Percentiles rank a stretch among this genome's conserved stretches.
These are phyloP conservation scores for Ogataea parapolymorpha DNA, from an alignment of 805 yeast genomes.

Conservation along the genomic window DNA sequence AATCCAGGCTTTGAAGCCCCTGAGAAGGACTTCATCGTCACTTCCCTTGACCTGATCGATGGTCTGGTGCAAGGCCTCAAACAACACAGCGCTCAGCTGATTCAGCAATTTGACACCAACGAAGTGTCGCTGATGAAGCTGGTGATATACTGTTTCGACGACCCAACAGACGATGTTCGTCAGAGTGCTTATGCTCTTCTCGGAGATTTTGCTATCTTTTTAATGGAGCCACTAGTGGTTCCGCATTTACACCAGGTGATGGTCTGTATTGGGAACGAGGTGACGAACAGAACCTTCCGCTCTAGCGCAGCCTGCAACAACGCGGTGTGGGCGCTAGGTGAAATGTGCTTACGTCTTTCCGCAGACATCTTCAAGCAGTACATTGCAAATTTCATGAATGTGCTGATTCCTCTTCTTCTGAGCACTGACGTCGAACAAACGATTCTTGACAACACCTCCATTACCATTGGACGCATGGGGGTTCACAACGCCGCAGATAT, in stretches of 20 bases:
- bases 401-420: conserved; percentile 59
- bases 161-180: conserved; percentile 80
- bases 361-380: conserved; percentile 48
- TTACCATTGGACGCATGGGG: conserved; percentile 86
- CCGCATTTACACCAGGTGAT: conserved; percentile 53
- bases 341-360: conserved; percentile 62
- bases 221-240: conserved; percentile 42
- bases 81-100: conserved; percentile 53
- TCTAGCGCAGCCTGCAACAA: conserved; percentile 73
- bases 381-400: conserved; percentile 48
- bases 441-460: conserved; percentile 82
- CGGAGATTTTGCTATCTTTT: conserved; percentile 80
- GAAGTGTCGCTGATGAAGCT: conserved; percentile 52
- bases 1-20: conserved; percentile 73
- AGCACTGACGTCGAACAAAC: conserved; percentile 54
- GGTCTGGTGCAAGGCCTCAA: conserved; percentile 91
- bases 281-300: conserved; percentile 47
- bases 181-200: conserved; percentile 87
- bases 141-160: conserved; percentile 67
- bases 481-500: conserved; percentile 54
- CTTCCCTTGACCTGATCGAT: conserved; percentile 85
- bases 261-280: conserved; percentile 66
- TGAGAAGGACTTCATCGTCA: conserved; percentile 86
- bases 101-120: conserved; percentile 30
- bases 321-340: conserved; percentile 93